Percentiles rank a stretch among this genome's conserved stretches.
phyloP scores from a whole-genome alignment of 495 filamentous ascomycete genomes.

The Aspergillus bertholletiae region DNA sequence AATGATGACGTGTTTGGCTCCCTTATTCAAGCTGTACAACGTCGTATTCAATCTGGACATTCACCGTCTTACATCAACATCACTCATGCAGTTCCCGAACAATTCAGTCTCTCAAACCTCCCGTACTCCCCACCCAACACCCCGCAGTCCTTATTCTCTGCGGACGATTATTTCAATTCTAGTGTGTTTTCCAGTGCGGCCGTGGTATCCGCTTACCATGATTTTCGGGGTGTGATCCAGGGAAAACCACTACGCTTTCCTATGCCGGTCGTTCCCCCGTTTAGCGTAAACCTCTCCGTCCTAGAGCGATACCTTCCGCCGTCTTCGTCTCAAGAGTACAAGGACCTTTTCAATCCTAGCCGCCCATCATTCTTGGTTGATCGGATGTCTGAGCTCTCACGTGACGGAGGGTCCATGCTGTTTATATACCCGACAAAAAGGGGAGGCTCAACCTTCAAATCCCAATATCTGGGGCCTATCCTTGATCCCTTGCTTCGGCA shows the following conservation, averaged over 20 bases:
- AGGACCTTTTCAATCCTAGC: slow-evolving; percentile 53
- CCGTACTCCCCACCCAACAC: slow-evolving; percentile 59
- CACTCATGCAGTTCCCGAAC: slow-evolving; percentile 59
- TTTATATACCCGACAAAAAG: slow-evolving; percentile 68
- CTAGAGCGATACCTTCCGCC: slow-evolving; percentile 73
- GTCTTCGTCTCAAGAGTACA: slow-evolving; percentile 55
- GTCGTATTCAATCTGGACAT: slow-evolving; percentile 41
- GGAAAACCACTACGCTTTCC: slow-evolving; percentile 43
- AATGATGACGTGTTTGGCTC: slow-evolving; percentile 42
- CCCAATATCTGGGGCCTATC: slow-evolving; percentile 62
- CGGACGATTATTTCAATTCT: slow-evolving; percentile 54
- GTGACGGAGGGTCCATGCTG: slow-evolving; percentile 55
- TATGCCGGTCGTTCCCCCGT: slow-evolving; percentile 61
- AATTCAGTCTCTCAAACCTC: slow-evolving; percentile 59
- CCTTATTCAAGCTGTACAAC: slow-evolving; percentile 53
- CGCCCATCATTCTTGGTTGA: slow-evolving; percentile 63
- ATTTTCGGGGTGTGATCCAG: slow-evolving; percentile 48
- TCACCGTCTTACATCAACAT: slow-evolving; percentile 57
- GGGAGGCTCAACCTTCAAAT: slow-evolving; percentile 61
- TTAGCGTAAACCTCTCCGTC: slow-evolving; percentile 60
- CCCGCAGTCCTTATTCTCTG: slow-evolving; percentile 43
- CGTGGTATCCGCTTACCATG: slow-evolving; percentile 52
- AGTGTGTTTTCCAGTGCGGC: slow-evolving; percentile 55
- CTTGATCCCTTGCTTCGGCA: slow-evolving; percentile 65
- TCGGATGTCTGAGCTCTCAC: slow-evolving; percentile 61